Evolutionary conservation across 208 protist genomes (phyloP).

Genomic region (Wallacemonas collosoma): DNA sequence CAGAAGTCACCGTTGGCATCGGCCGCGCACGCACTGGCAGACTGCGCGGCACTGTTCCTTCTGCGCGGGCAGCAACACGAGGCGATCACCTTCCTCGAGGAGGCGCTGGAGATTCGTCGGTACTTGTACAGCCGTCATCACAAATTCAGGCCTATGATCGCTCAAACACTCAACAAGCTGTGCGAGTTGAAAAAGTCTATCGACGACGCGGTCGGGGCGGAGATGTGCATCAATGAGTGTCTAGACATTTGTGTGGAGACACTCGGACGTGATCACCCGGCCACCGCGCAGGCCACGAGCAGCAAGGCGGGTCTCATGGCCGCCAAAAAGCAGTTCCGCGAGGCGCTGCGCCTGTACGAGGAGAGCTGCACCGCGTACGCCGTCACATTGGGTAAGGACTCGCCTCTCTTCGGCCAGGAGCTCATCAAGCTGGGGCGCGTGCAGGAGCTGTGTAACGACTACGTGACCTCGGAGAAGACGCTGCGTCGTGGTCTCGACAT

Average conservation of each 20-base stretch:
- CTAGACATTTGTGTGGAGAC: constrained; percentile 83
- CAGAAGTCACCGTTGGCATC: constrained; percentile 81
- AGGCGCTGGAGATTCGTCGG: constrained; percentile 85
- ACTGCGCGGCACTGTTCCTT: constrained; percentile 86
- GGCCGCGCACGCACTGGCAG: constrained; percentile 82
- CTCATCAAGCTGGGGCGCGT: constrained; percentile 81
- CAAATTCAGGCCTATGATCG: constrained; percentile 89
- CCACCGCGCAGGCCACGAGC: constrained; percentile 83
- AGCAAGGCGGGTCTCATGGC: constrained; percentile 83
- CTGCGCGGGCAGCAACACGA: constrained; percentile 62
- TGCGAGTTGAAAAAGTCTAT: constrained; percentile 85
- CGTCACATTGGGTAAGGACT: constrained; percentile 74
- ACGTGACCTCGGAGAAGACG: constrained; percentile 62
- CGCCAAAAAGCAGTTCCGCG: constrained; percentile 79
- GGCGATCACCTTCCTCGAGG: constrained; percentile 84
- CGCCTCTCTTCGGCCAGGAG: constrained; percentile 71
- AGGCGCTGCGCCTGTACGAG: constrained; percentile 79
- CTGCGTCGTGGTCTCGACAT: constrained; percentile 68
- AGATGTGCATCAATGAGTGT: constrained; percentile 90
- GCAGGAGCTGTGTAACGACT: constrained; percentile 83
- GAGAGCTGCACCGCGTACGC: constrained; percentile 79
- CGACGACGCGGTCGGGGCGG: constrained; percentile 76
- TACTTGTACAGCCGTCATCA: constrained; percentile 78
- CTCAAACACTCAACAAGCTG: constrained; percentile 90
- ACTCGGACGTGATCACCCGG: constrained; percentile 78